Evolutionary conservation across 106 monocot genomes (phyloP), one percentile per base, ranked within the genome.

Genomic region (Acorus gramineus): DNA sequence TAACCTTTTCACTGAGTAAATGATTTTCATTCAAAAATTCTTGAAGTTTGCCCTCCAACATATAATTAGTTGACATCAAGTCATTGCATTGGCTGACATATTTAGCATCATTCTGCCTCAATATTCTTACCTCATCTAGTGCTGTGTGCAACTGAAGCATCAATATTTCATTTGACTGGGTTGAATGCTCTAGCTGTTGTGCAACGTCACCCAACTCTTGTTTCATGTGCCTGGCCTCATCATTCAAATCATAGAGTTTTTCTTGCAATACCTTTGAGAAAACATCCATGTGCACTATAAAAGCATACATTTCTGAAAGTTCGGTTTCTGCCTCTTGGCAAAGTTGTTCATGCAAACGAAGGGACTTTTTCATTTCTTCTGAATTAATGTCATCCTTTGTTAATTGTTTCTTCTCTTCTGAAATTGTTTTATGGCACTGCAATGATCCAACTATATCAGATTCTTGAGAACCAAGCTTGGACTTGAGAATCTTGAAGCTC

Each of bases 181-280:
- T 81, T 55, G 77, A 79, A 55, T 66, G 54, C 57, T 70, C 59
- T 42, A 87, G 55, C 69, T 96, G 68, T 49, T 55, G 66, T 63
- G 72, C 72, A 66, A 89, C 70, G 53, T 82, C 69, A 47, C 50
- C 57, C 42, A 79, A 65, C 56, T 75, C 69, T 4, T 58, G 56
- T 68, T 82, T 83, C 77, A 77, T 76, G 46, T 53, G 7, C 55
- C 59, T 68, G 67, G 74, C 62, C 28, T 57, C 71, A 68, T 64
- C 59, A 60, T 73, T 50, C 50, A 75, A 71, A 62, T 73, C 66
- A 73, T 55, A 57, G 14, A 92, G 55, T 60, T 73, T 79, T 75
- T 86, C 89, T 54, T 81, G 77, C 48, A 99, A 60, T 52, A 92
- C 64, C 45, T 84, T 62, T 8, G 71, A 76, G 66, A 79, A 85